A percentile compares a stretch with the other conserved stretches of the same genome.
phyloP scores from a whole-genome alignment of 1,284 basidiomycete species.

The Marasmius oreades region DNA sequence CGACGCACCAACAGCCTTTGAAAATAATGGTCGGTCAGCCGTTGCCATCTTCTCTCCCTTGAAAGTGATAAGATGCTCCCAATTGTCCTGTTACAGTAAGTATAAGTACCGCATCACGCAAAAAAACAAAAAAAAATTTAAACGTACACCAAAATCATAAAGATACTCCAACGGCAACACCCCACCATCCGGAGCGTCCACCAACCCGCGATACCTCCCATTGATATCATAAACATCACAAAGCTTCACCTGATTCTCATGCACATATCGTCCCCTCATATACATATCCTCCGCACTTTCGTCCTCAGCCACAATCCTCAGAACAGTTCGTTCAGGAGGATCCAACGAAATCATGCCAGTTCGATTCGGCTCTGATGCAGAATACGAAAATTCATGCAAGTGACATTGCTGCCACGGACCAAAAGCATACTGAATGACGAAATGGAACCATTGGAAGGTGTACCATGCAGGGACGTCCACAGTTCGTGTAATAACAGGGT shows the following conservation, averaged over 20 bases:
- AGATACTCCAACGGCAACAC: slow-evolving; percentile 10
- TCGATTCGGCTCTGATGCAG: slow-evolving; percentile 4
- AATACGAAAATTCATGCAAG: slow-evolving; percentile 9
- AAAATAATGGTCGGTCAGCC: slow-evolving; percentile 7
- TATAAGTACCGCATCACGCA: background rate
- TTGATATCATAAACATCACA: slow-evolving; percentile 8
- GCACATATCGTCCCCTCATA: slow-evolving; percentile 1
- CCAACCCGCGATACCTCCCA: background rate
- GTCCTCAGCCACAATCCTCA: slow-evolving; percentile 7
- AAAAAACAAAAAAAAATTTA: background rate
- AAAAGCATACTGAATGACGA: slow-evolving; percentile 13
- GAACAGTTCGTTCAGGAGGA: background rate
- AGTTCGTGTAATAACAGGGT: slow-evolving; percentile 9
- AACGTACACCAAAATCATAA: slow-evolving; percentile 19
- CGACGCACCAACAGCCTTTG: slow-evolving; percentile 6
- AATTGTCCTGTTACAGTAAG: slow-evolving; percentile 13
- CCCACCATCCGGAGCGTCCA: background rate
- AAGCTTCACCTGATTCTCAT: slow-evolving; percentile 9
- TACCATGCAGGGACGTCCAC: slow-evolving; percentile 14
- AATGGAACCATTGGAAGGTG: slow-evolving; percentile 10
- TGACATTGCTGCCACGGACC: slow-evolving; percentile 12
- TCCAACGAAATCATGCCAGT: background rate
- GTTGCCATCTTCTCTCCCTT: slow-evolving; percentile 7
- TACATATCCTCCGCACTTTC: background rate
- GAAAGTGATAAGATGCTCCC: slow-evolving; percentile 18